phyloP scores from a whole-genome alignment of 805 yeast genomes.

The Saccharomycopsis malanga region DNA sequence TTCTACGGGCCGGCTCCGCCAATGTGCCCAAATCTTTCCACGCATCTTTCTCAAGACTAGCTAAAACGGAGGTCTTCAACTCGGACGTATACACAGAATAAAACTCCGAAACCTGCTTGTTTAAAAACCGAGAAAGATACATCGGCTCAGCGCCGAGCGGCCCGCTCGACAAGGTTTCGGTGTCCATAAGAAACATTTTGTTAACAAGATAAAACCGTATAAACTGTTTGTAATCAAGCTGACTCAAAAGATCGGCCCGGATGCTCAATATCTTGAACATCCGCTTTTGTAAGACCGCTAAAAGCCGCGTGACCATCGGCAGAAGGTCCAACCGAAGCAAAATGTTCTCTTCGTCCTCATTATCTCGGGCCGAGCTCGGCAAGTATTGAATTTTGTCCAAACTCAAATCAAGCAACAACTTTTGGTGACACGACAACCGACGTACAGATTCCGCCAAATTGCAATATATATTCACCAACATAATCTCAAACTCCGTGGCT shows the following conservation, averaged over 20 bases:
- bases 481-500: slow-evolving; percentile 65
- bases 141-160: slow-evolving; percentile 6
- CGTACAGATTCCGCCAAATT: slow-evolving; percentile 65
- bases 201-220: slow-evolving; percentile 58
- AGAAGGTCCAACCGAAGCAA: slow-evolving; percentile 62
- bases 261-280: slow-evolving; percentile 72
- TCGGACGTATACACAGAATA: slow-evolving; percentile 12
- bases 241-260: slow-evolving; percentile 51
- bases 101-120: slow-evolving; percentile 16
- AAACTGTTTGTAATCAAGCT: slow-evolving; percentile 58
- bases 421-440: slow-evolving; percentile 72
- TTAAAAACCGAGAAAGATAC: slow-evolving; percentile 17
- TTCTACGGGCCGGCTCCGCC: slow-evolving; percentile 6
- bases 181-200: slow-evolving; percentile 67
- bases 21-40: slow-evolving; percentile 75
- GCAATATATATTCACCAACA: slow-evolving; percentile 56
- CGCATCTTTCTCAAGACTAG: slow-evolving; percentile 51
- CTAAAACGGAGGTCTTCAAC: slow-evolving; percentile 15
- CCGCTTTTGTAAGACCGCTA: slow-evolving; percentile 66
- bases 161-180: slow-evolving; percentile 51
- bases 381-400: slow-evolving; percentile 36
- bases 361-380: slow-evolving; percentile 26
- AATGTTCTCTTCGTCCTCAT: slow-evolving; percentile 23
- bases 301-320: slow-evolving; percentile 55
- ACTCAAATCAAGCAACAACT: slow-evolving; percentile 65